Percentiles rank a stretch among this genome's conserved stretches.
Evolutionary conservation across 768 basidiomycete species (phyloP).

Genomic region (Russula emetica): DNA sequence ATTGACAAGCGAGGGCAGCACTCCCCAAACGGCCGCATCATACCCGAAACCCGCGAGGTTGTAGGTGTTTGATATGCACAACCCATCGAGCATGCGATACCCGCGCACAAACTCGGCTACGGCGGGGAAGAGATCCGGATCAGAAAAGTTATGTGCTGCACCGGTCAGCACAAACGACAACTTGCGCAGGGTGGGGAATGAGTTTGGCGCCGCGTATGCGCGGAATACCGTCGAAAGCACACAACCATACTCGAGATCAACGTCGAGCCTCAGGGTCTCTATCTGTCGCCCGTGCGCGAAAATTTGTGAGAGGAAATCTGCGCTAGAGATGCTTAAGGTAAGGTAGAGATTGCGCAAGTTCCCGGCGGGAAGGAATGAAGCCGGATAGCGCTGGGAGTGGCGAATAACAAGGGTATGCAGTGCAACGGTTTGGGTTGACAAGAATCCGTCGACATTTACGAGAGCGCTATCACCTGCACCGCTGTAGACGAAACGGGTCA

Average conservation of each 20-base stretch:
- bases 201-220: constrained; percentile 29
- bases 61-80: constrained; percentile 45
- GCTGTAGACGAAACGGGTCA: constrained; percentile 36
- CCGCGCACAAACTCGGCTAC: constrained; percentile 63
- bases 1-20: constrained; percentile 53
- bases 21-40: constrained; percentile 67
- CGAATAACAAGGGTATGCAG: constrained; percentile 21
- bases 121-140: constrained; percentile 64
- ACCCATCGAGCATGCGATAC: constrained; percentile 47
- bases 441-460: constrained; percentile 46
- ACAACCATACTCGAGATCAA: constrained; percentile 39
- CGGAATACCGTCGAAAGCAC: constrained; percentile 50
- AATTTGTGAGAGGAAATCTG: constrained; percentile 54
- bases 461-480: constrained; percentile 35
- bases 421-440: constrained; percentile 25
- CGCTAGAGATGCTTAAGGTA: constrained; percentile 49
- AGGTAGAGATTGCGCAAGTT: constrained; percentile 60
- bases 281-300: constrained; percentile 58
- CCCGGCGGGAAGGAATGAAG: constrained; percentile 49
- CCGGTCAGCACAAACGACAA: constrained; percentile 46
- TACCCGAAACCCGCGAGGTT: constrained; percentile 52
- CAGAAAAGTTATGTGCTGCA: constrained; percentile 35
- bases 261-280: constrained; percentile 54
- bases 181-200: constrained; percentile 60
- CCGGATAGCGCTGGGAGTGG: constrained; percentile 41